These are phyloP conservation scores for Kwoniella heveanensis DNA, from an alignment of 768 basidiomycete species.

Conservation along the genomic window DNA sequence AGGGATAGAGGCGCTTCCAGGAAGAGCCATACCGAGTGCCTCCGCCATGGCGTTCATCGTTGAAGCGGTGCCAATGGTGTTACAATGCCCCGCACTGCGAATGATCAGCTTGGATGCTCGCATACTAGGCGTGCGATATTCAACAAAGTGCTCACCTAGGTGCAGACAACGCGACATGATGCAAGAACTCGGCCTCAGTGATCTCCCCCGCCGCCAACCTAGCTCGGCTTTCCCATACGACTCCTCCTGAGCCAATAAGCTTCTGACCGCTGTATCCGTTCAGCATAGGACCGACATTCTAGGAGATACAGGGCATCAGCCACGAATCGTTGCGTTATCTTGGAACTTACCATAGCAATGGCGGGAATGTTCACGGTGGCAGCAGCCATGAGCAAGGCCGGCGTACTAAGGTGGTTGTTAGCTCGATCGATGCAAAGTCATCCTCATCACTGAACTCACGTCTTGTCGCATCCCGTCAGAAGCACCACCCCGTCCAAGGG, in stretches of 20 bases:
- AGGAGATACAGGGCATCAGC: background rate
- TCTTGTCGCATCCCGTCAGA: slow-evolving; percentile 50
- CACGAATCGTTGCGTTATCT: background rate
- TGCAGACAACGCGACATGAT: slow-evolving; percentile 43
- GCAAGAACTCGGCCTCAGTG: slow-evolving; percentile 46
- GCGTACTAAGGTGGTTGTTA: slow-evolving; percentile 34
- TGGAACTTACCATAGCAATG: slow-evolving; percentile 33
- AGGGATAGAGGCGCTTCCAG: slow-evolving; percentile 51
- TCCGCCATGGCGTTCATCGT: slow-evolving; percentile 56
- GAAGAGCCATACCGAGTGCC: slow-evolving; percentile 55
- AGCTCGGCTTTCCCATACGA: slow-evolving; percentile 49
- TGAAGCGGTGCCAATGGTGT: slow-evolving; percentile 54
- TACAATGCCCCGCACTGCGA: slow-evolving; percentile 48
- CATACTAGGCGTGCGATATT: too few relatives aligned
- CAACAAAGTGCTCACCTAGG: slow-evolving; percentile 35
- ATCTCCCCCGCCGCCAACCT: slow-evolving; percentile 42
- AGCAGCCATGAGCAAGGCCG: slow-evolving; percentile 52
- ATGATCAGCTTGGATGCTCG: background rate
- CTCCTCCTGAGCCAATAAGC: slow-evolving; percentile 51
- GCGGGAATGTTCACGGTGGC: slow-evolving; percentile 54
- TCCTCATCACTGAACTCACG: slow-evolving; percentile 24
- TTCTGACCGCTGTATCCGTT: slow-evolving; percentile 44
- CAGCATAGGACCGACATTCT: slow-evolving; percentile 54
- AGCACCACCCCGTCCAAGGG: slow-evolving; percentile 55
- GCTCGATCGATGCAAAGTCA: background rate